Conservation (phyloP, 139 green algal species). For the Chlamydomonas incerta region DNA sequence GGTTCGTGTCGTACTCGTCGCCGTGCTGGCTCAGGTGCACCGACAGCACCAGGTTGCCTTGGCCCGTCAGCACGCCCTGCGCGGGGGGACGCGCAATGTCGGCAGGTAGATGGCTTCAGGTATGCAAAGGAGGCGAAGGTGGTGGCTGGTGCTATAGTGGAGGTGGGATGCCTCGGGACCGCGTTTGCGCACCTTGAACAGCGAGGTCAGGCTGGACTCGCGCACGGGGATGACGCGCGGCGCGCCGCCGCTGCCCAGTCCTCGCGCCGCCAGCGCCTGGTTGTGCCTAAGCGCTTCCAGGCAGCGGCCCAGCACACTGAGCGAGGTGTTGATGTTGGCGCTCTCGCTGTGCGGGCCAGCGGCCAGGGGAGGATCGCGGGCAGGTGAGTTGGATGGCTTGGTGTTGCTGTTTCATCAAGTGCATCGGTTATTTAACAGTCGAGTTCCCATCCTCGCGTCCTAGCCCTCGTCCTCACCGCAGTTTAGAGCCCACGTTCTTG, state of each 20-base stretch:
- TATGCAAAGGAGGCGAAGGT: too few species aligned
- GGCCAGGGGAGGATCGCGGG: too few species aligned
- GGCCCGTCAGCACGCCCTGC: constrained; percentile 22
- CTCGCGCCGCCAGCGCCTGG: constrained; percentile 56
- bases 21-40: constrained; percentile 73
- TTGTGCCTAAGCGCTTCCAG: constrained; percentile 84
- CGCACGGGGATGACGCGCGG: constrained; percentile 69
- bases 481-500: constrained; percentile 71
- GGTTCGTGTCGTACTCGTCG: constrained; percentile 72
- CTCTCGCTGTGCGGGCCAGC: constrained; percentile 79
- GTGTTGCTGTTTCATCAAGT: too few species aligned
- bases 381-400: too few species aligned
- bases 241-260: constrained; percentile 4
- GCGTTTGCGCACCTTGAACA: constrained; percentile 37
- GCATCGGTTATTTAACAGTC: too few species aligned
- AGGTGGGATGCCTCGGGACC: too few species aligned
- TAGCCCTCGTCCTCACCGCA: constrained; percentile 70
- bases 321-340: constrained; percentile 83
- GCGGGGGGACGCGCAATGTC: too few species aligned
- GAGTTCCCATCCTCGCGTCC: too few species aligned
- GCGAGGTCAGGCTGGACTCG: constrained; percentile 63
- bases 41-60: constrained; percentile 76
- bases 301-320: constrained; percentile 85
- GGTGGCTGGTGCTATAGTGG: too few species aligned
- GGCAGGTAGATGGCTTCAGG: too few species aligned